Conservation (phyloP, 1,284 basidiomycete genomes). For the Ceratobasidium sp. region DNA sequence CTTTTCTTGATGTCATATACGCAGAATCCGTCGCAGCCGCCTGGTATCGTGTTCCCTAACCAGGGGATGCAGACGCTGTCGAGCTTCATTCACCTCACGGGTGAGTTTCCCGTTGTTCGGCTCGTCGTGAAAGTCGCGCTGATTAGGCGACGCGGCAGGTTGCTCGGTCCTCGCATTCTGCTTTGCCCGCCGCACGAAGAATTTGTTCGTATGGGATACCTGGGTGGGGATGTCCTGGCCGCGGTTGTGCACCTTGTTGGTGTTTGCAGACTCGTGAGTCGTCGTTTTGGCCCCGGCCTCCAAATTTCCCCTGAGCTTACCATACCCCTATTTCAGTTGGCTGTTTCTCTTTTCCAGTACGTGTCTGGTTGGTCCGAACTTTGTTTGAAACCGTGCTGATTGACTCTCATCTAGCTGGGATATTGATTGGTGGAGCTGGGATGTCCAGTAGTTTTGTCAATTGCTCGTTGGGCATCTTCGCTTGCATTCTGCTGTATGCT, state of each 20-base stretch:
- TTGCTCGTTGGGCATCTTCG: conserved; percentile 53
- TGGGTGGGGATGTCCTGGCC: conserved; percentile 48
- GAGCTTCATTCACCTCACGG: conserved; percentile 49
- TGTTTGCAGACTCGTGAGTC: conserved; percentile 51
- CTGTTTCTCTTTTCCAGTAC: conserved; percentile 52
- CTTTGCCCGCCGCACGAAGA: conserved; percentile 49
- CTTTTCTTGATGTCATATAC: conserved; percentile 44
- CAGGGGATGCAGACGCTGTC: conserved; percentile 49
- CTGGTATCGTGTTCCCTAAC: conserved; percentile 48
- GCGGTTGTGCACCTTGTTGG: conserved; percentile 49
- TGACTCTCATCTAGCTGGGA: conserved; percentile 9
- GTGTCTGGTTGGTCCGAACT: conserved; percentile 32
- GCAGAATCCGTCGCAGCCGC: conserved; percentile 17
- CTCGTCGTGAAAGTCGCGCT: neutral
- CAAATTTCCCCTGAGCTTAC: conserved; percentile 18
- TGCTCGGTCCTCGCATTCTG: conserved; percentile 50
- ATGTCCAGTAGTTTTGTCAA: conserved; percentile 49
- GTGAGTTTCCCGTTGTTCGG: conserved; percentile 35
- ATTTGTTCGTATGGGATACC: conserved; percentile 47
- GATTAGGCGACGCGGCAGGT: conserved; percentile 46
- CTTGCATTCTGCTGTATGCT: conserved; percentile 54
- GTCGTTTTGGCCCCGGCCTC: neutral
- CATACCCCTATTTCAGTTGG: conserved; percentile 45
- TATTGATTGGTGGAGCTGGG: conserved; percentile 50
- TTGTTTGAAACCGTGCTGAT: neutral